These are phyloP conservation scores for Gremmenia infestans DNA, from an alignment of 2,329 filamentous ascomycete genomes.

Conservation along the genomic window DNA sequence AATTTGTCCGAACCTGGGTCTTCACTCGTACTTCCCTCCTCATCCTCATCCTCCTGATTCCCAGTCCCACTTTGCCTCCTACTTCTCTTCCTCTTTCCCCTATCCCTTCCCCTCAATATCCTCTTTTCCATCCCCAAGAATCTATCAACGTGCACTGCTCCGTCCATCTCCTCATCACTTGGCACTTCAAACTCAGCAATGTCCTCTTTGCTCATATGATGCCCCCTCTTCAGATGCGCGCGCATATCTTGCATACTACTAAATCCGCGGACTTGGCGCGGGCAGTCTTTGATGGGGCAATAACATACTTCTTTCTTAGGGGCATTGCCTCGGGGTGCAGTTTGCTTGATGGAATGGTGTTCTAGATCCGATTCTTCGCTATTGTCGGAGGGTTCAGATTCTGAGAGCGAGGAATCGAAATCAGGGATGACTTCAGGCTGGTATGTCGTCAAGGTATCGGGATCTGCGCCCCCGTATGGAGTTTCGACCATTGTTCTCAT, in stretches of 20 bases:
- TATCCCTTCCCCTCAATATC: constrained; percentile 11
- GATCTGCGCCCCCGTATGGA: constrained; percentile 8
- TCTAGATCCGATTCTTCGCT: neutral
- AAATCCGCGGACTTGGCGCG: constrained; percentile 35
- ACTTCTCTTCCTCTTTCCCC: constrained; percentile 16
- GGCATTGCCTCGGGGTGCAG: neutral
- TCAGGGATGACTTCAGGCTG: constrained; percentile 23
- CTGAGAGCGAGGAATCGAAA: constrained; percentile 1
- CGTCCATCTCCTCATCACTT: constrained; percentile 44
- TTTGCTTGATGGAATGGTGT: neutral
- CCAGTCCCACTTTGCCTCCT: constrained; percentile 3
- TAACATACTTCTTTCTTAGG: constrained; percentile 17
- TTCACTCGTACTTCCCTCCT: neutral
- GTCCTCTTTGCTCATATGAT: constrained; percentile 43
- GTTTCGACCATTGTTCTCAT: constrained; percentile 32
- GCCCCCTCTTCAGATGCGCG: constrained; percentile 42
- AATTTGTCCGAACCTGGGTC: too few species aligned
- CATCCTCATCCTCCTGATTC: neutral
- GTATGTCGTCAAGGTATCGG: constrained; percentile 18
- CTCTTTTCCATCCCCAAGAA: constrained; percentile 52
- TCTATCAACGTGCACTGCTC: constrained; percentile 63
- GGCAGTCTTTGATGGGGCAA: constrained; percentile 37
- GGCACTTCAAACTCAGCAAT: constrained; percentile 42
- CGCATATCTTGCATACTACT: constrained; percentile 32
- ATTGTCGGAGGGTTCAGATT: neutral